Percentiles rank a stretch among this genome's conserved stretches.
Evolutionary conservation across 495 filamentous ascomycete genomes (phyloP).

Genomic region (Neurospora discreta): DNA sequence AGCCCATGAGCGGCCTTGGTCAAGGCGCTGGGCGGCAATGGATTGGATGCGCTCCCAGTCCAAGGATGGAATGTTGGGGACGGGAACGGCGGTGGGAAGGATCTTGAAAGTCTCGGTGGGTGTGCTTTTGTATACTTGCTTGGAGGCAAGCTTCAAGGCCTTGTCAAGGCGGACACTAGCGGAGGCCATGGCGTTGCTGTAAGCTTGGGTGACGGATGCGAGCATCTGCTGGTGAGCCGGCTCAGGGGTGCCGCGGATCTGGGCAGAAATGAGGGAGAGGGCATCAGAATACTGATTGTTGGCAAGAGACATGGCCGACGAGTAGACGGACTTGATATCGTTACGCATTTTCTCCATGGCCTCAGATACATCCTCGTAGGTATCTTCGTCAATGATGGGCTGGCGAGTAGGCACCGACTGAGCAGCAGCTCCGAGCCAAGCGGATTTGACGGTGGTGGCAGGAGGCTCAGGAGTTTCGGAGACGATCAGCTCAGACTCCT

Average conservation of each 20-base stretch:
- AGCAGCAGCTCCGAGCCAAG: constrained; percentile 34
- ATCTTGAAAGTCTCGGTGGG: constrained; percentile 28
- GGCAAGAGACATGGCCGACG: constrained; percentile 47
- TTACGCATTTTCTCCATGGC: constrained; percentile 52
- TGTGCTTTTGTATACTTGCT: constrained; percentile 30
- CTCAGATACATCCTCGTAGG: constrained; percentile 43
- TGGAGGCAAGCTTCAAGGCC: constrained; percentile 36
- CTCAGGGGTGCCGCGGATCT: constrained; percentile 53
- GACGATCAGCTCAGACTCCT: not conserved
- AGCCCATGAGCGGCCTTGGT: constrained; percentile 52
- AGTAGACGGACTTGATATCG: constrained; percentile 43
- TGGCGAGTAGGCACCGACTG: constrained; percentile 31
- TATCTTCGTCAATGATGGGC: constrained; percentile 30
- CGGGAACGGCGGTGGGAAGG: constrained; percentile 15
- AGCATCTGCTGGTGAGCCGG: constrained; percentile 54
- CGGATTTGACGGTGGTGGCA: constrained; percentile 23
- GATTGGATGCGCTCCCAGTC: constrained; percentile 36
- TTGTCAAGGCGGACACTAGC: constrained; percentile 47
- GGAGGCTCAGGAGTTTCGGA: not conserved
- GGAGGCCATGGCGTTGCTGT: constrained; percentile 51
- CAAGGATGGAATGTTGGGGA: constrained; percentile 16
- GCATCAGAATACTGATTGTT: constrained; percentile 55
- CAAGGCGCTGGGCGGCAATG: constrained; percentile 52
- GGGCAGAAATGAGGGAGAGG: constrained; percentile 49
- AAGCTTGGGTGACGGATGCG: constrained; percentile 55